Percentiles rank a stretch among this genome's conserved stretches.
Conservation (phyloP, 441 rosid genomes). For the Gossypium aridum region DNA sequence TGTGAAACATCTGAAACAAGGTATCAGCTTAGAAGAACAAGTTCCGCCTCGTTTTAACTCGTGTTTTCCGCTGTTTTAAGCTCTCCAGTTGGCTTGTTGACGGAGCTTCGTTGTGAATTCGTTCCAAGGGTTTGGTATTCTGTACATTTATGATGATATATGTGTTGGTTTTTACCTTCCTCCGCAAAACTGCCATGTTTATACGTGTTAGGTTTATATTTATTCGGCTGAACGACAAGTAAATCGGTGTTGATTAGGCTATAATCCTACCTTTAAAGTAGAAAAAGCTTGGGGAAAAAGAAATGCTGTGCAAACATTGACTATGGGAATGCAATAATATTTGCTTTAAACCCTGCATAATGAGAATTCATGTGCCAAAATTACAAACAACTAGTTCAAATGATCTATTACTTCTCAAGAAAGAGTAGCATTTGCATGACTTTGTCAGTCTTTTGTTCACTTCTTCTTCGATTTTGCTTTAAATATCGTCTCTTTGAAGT, state of each 20-base stretch:
- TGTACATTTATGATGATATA: conserved; percentile 20
- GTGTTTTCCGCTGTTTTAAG: not conserved
- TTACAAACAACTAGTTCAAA: not conserved
- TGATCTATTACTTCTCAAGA: not conserved
- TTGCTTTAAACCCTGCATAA: not conserved
- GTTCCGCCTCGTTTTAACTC: conserved; percentile 37
- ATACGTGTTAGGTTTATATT: not conserved
- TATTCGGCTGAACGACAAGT: not conserved
- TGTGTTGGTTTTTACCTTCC: not conserved
- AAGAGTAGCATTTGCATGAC: not conserved
- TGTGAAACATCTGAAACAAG: conserved; percentile 22
- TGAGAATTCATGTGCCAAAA: not conserved
- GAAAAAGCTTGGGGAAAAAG: not conserved
- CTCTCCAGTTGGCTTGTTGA: conserved; percentile 5
- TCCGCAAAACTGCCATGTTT: not conserved
- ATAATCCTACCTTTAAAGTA: not conserved
- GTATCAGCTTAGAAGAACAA: conserved; percentile 47
- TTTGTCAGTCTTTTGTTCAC: conserved; percentile 13
- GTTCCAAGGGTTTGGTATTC: conserved; percentile 11
- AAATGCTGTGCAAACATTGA: not conserved
- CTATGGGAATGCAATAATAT: not conserved
- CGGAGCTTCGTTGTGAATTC: conserved; percentile 5
- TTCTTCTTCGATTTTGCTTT: conserved; percentile 38
- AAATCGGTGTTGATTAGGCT: not conserved
- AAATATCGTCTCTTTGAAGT: conserved; percentile 71